phyloP scores from a whole-genome alignment of 306 rosid genomes.

The Ceratonia siliqua region DNA sequence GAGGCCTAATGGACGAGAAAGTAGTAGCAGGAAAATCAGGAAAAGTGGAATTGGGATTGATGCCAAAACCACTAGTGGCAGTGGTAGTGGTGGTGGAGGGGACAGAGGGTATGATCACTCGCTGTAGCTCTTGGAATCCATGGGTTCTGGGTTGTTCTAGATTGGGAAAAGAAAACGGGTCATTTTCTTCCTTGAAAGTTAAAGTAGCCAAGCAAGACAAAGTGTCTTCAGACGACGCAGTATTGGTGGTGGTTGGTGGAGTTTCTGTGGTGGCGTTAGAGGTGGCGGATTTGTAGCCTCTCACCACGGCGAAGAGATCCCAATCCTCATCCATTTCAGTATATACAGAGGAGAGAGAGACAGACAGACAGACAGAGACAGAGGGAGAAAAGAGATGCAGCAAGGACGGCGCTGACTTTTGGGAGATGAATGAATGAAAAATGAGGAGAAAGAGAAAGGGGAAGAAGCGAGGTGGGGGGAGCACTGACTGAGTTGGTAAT shows the following conservation, averaged over 20 bases:
- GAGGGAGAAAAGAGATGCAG: conserved; percentile 14
- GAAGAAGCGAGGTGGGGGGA: conserved; percentile 44
- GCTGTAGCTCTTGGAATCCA: conserved; percentile 51
- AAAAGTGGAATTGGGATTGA: conserved; percentile 38
- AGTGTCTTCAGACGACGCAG: not conserved
- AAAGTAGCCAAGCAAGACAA: conserved; percentile 42
- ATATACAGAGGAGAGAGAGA: not conserved
- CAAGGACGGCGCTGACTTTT: conserved; percentile 74
- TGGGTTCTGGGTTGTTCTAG: conserved; percentile 33
- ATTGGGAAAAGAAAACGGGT: conserved; percentile 44
- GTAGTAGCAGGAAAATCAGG: conserved; percentile 30
- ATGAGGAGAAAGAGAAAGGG: conserved; percentile 23
- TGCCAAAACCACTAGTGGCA: not conserved
- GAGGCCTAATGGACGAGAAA: conserved; percentile 20
- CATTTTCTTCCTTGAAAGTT: conserved; percentile 31
- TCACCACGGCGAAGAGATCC: conserved; percentile 78
- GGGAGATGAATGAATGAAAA: conserved; percentile 13
- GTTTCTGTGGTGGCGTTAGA: not conserved
- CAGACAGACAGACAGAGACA: not conserved
- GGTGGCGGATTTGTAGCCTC: conserved; percentile 54
- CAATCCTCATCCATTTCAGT: conserved; percentile 58
- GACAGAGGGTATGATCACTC: conserved; percentile 45
- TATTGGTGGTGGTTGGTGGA: not conserved
- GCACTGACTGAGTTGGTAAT: conserved; percentile 47
- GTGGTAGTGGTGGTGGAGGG: conserved; percentile 29